Percentiles rank a stretch among this genome's conserved stretches.
phyloP scores from a whole-genome alignment of 306 rosid genomes.

The Begonia peltatifolia region DNA sequence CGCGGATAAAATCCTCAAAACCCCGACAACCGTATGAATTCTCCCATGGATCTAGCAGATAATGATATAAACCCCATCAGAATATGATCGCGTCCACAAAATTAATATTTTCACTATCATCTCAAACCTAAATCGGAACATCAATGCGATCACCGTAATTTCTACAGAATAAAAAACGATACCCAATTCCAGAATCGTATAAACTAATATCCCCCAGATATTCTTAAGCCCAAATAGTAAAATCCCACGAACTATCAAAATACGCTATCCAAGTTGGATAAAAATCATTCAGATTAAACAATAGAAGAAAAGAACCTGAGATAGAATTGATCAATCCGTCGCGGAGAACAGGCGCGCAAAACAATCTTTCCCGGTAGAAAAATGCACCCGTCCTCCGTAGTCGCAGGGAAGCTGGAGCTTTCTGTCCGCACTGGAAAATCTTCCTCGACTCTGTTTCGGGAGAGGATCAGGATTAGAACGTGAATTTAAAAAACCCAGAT shows the following conservation, averaged over 20 bases:
- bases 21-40: slow-evolving; percentile 11
- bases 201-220: not conserved
- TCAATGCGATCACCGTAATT: not conserved
- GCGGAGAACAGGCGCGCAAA: slow-evolving; percentile 22
- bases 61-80: slow-evolving; percentile 5
- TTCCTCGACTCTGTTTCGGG: slow-evolving; percentile 10
- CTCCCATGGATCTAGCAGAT: slow-evolving; percentile 12
- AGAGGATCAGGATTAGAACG: no score
- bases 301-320: not conserved
- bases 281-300: not conserved
- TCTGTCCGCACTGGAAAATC: not conserved
- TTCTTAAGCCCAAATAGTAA: not conserved
- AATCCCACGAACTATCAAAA: not conserved
- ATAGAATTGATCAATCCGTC: not conserved
- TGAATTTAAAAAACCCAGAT: no score
- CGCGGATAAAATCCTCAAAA: slow-evolving; percentile 8
- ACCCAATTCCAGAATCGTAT: not conserved
- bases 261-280: not conserved
- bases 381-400: slow-evolving; percentile 25
- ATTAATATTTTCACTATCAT: not conserved
- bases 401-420: slow-evolving; percentile 3
- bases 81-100: not conserved
- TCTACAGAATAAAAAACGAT: not conserved
- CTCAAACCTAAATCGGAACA: not conserved
- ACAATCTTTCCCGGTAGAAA: not conserved